Conservation (phyloP, 331 rosid genomes). For the Malus hybrid region DNA sequence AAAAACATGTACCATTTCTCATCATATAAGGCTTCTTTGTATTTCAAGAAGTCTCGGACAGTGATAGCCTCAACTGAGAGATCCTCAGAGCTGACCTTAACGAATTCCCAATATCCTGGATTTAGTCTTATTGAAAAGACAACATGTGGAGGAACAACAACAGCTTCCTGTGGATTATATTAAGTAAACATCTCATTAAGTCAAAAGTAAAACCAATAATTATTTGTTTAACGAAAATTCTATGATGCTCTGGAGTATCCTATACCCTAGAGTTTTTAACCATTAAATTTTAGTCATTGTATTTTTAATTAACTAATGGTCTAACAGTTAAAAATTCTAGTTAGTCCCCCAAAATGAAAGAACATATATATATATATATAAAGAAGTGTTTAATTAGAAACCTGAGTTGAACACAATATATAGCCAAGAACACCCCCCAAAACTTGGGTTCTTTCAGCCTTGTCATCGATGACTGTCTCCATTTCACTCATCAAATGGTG, state of each 20-base stretch:
- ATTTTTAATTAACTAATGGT: no score
- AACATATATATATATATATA: no score
- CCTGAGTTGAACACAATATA: conserved; percentile 69
- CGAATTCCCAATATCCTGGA: conserved; percentile 87
- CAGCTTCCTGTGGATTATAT: conserved; percentile 54
- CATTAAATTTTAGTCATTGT: not conserved
- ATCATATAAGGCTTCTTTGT: conserved; percentile 56
- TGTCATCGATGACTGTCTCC: conserved; percentile 57
- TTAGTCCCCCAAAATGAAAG: no score
- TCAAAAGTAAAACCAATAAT: not conserved
- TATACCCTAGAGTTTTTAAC: no score
- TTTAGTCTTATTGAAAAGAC: conserved; percentile 70
- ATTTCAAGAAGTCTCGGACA: conserved; percentile 49
- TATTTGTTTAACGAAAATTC: not conserved
- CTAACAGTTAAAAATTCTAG: not conserved
- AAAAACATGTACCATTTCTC: conserved; percentile 43
- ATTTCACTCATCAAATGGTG: conserved; percentile 68
- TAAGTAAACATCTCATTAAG: not conserved
- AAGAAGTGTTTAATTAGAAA: not conserved
- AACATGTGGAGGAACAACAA: conserved; percentile 69
- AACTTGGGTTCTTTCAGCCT: conserved; percentile 42
- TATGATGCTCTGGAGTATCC: not conserved
- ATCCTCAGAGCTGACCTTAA: conserved; percentile 53
- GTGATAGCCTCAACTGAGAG: conserved; percentile 57
- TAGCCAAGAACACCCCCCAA: conserved; percentile 67